These are phyloP conservation scores for Phytophthora foliorum DNA, from an alignment of 352 stramenopile species.

Conservation along the genomic window DNA sequence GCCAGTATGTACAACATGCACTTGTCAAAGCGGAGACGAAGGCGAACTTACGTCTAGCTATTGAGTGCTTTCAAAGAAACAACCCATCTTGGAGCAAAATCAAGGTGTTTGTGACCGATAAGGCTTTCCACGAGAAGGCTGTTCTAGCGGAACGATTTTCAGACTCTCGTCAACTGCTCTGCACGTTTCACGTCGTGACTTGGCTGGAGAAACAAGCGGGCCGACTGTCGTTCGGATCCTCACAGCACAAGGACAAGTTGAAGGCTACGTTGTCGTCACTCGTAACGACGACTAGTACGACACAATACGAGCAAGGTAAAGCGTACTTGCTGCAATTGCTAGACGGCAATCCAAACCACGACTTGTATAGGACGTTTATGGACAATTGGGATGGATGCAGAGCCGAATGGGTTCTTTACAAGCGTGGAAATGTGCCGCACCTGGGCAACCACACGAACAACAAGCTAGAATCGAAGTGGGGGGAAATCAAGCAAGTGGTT, in stretches of 20 bases:
- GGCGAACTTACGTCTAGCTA: not conserved
- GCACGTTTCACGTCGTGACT: not conserved
- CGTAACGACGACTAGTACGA: not conserved
- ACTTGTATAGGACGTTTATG: not conserved
- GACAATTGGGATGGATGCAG: not conserved
- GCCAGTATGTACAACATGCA: conserved; percentile 9
- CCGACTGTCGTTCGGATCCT: not conserved
- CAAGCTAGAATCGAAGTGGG: conserved; percentile 11
- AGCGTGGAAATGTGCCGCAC: conserved; percentile 1
- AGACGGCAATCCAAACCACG: not conserved
- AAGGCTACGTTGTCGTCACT: not conserved
- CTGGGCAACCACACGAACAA: conserved; percentile 21
- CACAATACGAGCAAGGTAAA: conserved; percentile 3
- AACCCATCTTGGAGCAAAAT: conserved; percentile 1
- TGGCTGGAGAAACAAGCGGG: not conserved
- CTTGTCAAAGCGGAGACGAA: conserved; percentile 3
- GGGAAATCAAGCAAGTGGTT: conserved; percentile 10
- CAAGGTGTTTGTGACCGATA: conserved; percentile 12
- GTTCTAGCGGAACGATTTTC: not conserved
- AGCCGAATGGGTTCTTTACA: conserved; percentile 4
- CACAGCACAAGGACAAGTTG: conserved; percentile 2
- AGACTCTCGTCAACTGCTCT: not conserved
- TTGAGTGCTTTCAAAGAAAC: conserved; percentile 8
- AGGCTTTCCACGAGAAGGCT: conserved; percentile 13
- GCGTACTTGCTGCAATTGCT: not conserved